Conservation (phyloP, 2,329 filamentous ascomycete species). For the Penicillium verrucosum region DNA sequence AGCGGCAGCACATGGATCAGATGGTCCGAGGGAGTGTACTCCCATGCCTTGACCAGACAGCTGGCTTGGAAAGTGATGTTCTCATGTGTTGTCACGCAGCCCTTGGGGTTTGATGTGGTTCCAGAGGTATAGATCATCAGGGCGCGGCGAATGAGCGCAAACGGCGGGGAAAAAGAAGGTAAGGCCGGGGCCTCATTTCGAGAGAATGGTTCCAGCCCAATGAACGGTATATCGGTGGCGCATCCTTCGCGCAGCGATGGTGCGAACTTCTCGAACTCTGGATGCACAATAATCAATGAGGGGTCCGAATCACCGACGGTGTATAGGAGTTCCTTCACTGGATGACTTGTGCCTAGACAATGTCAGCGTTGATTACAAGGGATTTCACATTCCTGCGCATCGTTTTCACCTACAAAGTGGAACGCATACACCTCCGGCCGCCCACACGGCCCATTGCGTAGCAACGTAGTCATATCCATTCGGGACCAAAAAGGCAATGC, state of each 20-base stretch:
- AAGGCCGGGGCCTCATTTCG: conserved; percentile 23
- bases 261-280: conserved; percentile 36
- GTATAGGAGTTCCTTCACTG: conserved; percentile 42
- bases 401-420: conserved; percentile 39
- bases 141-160: conserved; percentile 32
- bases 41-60: conserved; percentile 32
- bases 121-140: conserved; percentile 46
- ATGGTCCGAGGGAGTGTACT: conserved; percentile 38
- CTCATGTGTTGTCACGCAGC: conserved; percentile 44
- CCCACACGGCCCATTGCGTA: conserved; percentile 45
- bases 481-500: conserved; percentile 40
- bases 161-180: conserved; percentile 32
- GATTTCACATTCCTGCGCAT: neutral
- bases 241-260: conserved; percentile 31
- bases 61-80: conserved; percentile 36
- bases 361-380: neutral
- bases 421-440: conserved; percentile 43
- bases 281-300: conserved; percentile 42
- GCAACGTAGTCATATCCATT: conserved; percentile 45
- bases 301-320: conserved; percentile 44
- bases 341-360: conserved; percentile 39
- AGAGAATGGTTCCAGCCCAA: conserved; percentile 28
- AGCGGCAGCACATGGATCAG: conserved; percentile 51
- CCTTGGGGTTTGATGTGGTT: conserved; percentile 43
- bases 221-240: conserved; percentile 30